Conservation (phyloP, 2,329 filamentous ascomycete genomes). For the Metarhizium anisopliae region DNA sequence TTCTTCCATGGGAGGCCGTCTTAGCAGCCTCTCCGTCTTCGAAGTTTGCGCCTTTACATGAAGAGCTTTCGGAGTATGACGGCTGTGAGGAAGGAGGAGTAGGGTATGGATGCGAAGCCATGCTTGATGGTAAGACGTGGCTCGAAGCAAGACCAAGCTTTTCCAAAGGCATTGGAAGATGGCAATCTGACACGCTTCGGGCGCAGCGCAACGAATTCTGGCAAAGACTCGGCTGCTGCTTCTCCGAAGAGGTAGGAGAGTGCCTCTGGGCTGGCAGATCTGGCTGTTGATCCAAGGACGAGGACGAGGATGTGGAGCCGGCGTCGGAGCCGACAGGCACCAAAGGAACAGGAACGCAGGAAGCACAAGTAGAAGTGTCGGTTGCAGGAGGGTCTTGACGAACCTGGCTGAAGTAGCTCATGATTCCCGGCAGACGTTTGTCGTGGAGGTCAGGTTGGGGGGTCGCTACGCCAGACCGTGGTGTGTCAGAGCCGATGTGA, state of each 20-base stretch:
- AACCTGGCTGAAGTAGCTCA: conserved; percentile 99
- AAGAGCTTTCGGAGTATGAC: conserved; percentile 27
- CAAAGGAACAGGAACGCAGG: conserved; percentile 31
- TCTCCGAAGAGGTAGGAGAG: conserved; percentile 21
- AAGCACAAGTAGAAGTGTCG: conserved; percentile 20
- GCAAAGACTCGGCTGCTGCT: conserved; percentile 15
- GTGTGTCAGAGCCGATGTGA: conserved; percentile 76
- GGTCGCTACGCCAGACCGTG: conserved; percentile 84
- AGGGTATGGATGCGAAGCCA: conserved; percentile 35
- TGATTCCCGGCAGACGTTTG: conserved; percentile 90
- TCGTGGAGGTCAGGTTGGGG: conserved; percentile 89
- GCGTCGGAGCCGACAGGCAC: conserved; percentile 22
- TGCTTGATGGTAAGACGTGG: conserved; percentile 14
- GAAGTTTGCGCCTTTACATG: conserved; percentile 18
- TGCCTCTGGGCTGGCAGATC: conserved; percentile 15
- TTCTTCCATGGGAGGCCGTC: conserved; percentile 1
- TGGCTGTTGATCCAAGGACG: conserved; percentile 14
- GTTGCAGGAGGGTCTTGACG: conserved; percentile 67
- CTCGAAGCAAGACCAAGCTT: conserved; percentile 11
- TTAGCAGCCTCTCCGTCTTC: conserved; percentile 15
- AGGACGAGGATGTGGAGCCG: not conserved
- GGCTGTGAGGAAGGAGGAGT: conserved; percentile 47
- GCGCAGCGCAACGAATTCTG: conserved; percentile 17
- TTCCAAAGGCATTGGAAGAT: conserved; percentile 7
- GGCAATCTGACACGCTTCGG: conserved; percentile 9